Conservation (phyloP, 148 eudicot species). For the Heliosperma pusillum region DNA sequence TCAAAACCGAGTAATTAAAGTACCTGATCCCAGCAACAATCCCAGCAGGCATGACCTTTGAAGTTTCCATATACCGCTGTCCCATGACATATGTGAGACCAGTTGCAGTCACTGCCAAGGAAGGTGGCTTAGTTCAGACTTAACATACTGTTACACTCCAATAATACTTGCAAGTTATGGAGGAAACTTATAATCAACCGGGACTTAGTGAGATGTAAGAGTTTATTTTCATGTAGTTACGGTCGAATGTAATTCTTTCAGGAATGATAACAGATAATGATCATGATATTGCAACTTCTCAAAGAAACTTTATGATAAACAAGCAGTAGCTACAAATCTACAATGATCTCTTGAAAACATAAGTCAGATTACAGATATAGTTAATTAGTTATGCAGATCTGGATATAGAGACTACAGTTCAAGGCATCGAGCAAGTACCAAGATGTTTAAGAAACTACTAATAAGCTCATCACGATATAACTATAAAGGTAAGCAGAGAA, state of each 20-base stretch:
- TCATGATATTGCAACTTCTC: not conserved
- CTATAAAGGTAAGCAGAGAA: not conserved
- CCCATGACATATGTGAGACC: constrained; percentile 84
- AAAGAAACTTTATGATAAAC: not conserved
- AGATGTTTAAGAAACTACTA: too few species aligned
- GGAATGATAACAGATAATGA: not conserved
- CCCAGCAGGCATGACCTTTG: constrained; percentile 97
- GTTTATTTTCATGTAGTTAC: not conserved
- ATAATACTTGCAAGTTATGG: not conserved
- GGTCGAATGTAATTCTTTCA: not conserved
- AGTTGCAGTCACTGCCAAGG: constrained; percentile 61
- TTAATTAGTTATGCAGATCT: too few species aligned
- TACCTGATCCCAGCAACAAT: constrained; percentile 89
- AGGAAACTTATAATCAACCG: not conserved
- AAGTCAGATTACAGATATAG: not conserved
- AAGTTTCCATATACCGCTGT: constrained; percentile 73
- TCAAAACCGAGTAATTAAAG: constrained; percentile 11
- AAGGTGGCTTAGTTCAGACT: constrained; percentile 23
- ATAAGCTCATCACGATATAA: too few species aligned
- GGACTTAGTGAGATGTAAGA: not conserved
- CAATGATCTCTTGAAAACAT: not conserved
- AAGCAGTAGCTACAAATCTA: too few species aligned
- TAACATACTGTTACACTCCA: not conserved
- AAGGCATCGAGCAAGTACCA: not conserved
- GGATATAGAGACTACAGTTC: not conserved